These are phyloP conservation scores for Chloromonas sp. DNA, from an alignment of 163 green algal species.

Conservation along the genomic window DNA sequence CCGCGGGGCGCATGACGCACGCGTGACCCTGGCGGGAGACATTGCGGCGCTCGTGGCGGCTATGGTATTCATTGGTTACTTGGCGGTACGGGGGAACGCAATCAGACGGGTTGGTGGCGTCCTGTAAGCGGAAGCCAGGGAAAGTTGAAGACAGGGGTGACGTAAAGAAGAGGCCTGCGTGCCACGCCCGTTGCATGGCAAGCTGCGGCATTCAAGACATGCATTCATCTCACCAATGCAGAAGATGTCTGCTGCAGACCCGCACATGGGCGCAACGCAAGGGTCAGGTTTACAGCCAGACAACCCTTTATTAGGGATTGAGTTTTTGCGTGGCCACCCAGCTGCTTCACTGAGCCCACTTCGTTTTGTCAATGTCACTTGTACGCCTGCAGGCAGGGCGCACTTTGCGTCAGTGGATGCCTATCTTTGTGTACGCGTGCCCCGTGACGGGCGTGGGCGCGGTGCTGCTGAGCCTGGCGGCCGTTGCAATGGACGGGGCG, in stretches of 20 bases:
- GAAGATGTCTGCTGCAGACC: no score
- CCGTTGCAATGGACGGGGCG: slow-evolving; percentile 7
- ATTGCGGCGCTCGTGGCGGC: slow-evolving; percentile 40
- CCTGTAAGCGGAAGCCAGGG: background rate
- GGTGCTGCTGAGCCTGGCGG: slow-evolving; percentile 42
- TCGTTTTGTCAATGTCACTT: no score
- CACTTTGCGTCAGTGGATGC: slow-evolving; percentile 57
- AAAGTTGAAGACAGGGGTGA: no score
- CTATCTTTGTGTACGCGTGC: slow-evolving; percentile 67
- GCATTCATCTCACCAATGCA: no score
- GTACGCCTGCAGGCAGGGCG: slow-evolving; percentile 5
- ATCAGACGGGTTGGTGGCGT: background rate
- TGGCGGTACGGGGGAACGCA: slow-evolving; percentile 33
- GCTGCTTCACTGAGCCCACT: no score
- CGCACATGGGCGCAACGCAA: no score
- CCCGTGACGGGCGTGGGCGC: slow-evolving; percentile 52
- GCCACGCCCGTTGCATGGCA: no score
- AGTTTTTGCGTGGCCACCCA: no score
- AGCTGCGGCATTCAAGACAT: no score
- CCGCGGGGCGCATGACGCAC: background rate
- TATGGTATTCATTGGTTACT: slow-evolving; percentile 50
- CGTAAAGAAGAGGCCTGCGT: no score
- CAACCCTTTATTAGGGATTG: no score
- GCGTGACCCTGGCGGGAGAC: slow-evolving; percentile 55
- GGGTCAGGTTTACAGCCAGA: no score